These are phyloP conservation scores for Fusarium incarnatum DNA, from an alignment of 2,329 filamentous ascomycete species.

Conservation along the genomic window DNA sequence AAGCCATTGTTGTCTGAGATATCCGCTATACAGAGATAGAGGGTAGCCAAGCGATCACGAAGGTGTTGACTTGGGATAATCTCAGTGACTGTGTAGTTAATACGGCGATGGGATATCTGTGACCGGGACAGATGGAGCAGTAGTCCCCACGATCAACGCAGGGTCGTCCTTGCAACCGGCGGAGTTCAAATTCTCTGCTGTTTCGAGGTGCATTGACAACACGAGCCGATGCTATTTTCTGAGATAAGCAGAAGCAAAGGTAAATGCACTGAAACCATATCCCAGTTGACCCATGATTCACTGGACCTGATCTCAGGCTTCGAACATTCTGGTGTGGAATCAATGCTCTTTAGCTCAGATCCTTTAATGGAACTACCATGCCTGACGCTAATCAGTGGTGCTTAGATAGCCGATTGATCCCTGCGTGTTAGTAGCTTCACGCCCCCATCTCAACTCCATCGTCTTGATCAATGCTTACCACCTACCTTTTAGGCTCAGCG, in stretches of 20 bases:
- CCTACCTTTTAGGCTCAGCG: background rate
- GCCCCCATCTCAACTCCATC: background rate
- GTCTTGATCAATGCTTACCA: background rate
- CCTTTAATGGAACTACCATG: conserved; percentile 8
- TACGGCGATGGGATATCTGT: background rate
- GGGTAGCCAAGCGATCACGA: background rate
- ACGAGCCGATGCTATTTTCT: conserved; percentile 6
- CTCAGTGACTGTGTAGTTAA: background rate
- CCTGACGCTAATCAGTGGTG: background rate
- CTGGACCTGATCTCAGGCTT: background rate
- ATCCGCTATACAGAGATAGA: background rate
- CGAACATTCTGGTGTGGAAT: background rate
- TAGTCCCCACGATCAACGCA: background rate
- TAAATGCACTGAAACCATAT: background rate
- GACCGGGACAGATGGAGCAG: background rate
- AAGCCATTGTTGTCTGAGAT: conserved; percentile 29
- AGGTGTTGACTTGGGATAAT: background rate
- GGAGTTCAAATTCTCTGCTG: background rate
- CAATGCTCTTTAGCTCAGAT: background rate
- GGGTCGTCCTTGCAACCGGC: background rate
- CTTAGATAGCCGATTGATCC: conserved; percentile 12
- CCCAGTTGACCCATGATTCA: background rate
- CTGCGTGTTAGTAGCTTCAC: background rate
- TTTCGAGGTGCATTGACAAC: background rate
- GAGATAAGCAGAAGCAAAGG: conserved; percentile 9